These are phyloP conservation scores for Fusarium praegraminearum DNA, from an alignment of 2,329 filamentous ascomycete genomes.

Conservation along the genomic window DNA sequence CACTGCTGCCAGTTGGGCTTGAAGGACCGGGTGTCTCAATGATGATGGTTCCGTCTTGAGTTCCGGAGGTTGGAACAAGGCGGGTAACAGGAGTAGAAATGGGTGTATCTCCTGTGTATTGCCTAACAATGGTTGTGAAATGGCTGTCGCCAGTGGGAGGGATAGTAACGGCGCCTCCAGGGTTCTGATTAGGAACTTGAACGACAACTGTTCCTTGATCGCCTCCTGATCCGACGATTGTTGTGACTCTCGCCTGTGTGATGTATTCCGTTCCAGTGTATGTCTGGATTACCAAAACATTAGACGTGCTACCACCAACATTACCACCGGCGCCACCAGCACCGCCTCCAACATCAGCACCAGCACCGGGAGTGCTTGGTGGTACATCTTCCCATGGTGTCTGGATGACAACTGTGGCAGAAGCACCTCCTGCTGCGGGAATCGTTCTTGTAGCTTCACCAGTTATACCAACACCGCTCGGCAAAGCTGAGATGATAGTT, in stretches of 20 bases:
- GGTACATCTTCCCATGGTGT: conserved; percentile 36
- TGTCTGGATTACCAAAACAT: conserved; percentile 33
- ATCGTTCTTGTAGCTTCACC: conserved; percentile 31
- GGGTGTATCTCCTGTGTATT: conserved; percentile 19
- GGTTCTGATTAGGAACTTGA: conserved; percentile 34
- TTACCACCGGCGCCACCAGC: not conserved
- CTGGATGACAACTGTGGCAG: conserved; percentile 38
- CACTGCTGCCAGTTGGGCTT: conserved; percentile 3
- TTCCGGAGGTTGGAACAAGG: conserved; percentile 28
- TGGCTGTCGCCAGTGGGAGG: conserved; percentile 30
- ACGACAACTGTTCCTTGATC: conserved; percentile 31
- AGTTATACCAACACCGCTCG: conserved; percentile 21
- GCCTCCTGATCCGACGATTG: conserved; percentile 19
- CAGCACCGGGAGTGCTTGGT: conserved; percentile 19
- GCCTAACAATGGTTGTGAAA: conserved; percentile 31
- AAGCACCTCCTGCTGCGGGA: conserved; percentile 24
- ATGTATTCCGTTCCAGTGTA: conserved; percentile 35
- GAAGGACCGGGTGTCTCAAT: conserved; percentile 32
- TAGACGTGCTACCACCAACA: conserved; percentile 14
- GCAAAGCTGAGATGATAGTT: conserved; percentile 33
- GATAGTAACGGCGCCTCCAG: conserved; percentile 28
- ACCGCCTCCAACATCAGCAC: not conserved
- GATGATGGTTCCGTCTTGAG: conserved; percentile 31
- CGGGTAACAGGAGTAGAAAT: conserved; percentile 34
- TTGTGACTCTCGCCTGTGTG: conserved; percentile 23